A percentile compares a stretch with the other conserved stretches of the same genome.
Evolutionary conservation across 2,329 filamentous ascomycete genomes (phyloP).

Genomic region (Sclerotinia subarctica): DNA sequence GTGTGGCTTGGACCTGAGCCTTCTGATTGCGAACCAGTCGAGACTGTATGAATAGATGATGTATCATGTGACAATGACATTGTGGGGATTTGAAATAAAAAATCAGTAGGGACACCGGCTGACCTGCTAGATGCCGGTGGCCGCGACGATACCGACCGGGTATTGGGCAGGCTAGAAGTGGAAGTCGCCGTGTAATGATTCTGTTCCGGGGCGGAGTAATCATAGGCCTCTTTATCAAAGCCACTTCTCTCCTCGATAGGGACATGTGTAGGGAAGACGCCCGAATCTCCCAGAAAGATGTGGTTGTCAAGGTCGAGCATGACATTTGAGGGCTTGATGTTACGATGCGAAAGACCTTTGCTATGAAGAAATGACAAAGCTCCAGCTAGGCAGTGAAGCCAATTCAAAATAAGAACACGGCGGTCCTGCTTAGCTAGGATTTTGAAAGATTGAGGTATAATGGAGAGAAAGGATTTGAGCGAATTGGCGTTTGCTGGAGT

Average conservation of each 20-base stretch:
- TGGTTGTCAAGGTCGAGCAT: slow-evolving; percentile 63
- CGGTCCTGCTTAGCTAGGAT: slow-evolving; percentile 58
- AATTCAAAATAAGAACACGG: slow-evolving; percentile 62
- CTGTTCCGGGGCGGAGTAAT: slow-evolving; percentile 68
- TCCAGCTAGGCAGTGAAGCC: slow-evolving; percentile 70
- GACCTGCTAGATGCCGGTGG: slow-evolving; percentile 24
- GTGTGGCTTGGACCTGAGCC: not conserved
- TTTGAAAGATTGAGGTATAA: slow-evolving; percentile 60
- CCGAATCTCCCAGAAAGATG: slow-evolving; percentile 65
- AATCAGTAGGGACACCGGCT: slow-evolving; percentile 22
- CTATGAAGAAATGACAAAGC: slow-evolving; percentile 66
- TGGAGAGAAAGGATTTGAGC: slow-evolving; percentile 64
- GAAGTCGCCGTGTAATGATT: slow-evolving; percentile 39
- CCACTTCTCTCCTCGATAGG: slow-evolving; percentile 45
- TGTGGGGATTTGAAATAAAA: not conserved
- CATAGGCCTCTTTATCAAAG: slow-evolving; percentile 68
- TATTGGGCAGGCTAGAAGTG: slow-evolving; percentile 25
- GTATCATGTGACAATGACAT: slow-evolving; percentile 25
- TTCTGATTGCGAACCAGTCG: slow-evolving; percentile 21
- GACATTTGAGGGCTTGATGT: slow-evolving; percentile 69
- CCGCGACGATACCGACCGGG: slow-evolving; percentile 29
- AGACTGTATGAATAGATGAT: slow-evolving; percentile 30
- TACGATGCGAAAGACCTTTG: slow-evolving; percentile 60
- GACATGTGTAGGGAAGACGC: slow-evolving; percentile 45
- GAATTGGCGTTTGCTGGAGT: slow-evolving; percentile 64